These are phyloP conservation scores for Flaveria robusta DNA, from an alignment of 129 eudicot genomes.

Conservation along the genomic window DNA sequence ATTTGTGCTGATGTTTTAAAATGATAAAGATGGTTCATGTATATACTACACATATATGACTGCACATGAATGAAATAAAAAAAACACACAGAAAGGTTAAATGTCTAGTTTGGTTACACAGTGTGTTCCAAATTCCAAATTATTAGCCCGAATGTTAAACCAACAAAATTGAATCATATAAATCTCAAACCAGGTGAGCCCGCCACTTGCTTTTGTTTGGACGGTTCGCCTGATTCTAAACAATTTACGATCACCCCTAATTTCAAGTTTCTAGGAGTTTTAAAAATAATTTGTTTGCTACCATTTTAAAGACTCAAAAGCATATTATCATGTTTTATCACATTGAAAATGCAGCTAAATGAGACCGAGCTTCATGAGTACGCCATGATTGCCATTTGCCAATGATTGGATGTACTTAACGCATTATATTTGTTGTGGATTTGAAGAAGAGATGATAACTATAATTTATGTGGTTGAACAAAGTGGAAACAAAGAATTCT, in stretches of 20 bases:
- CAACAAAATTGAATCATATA: background rate
- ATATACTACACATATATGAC: too few species aligned
- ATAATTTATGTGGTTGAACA: background rate
- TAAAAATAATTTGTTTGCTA: background rate
- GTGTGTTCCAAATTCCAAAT: background rate
- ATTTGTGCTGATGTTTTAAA: background rate
- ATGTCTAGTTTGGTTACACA: background rate
- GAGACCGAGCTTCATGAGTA: background rate
- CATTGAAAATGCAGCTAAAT: conserved; percentile 15
- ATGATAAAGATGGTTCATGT: background rate
- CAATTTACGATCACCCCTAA: background rate
- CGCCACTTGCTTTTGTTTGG: background rate
- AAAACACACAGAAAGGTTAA: background rate
- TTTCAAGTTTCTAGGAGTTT: background rate
- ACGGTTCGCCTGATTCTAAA: background rate
- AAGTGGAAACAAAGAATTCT: conserved; percentile 7
- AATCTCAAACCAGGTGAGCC: background rate
- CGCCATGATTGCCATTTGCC: background rate
- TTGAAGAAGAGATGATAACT: background rate
- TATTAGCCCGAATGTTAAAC: background rate
- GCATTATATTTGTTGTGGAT: conserved; percentile 10
- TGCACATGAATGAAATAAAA: background rate
- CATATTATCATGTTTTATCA: background rate
- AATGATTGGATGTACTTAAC: background rate
- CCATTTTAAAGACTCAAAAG: background rate